Evolutionary conservation across 495 filamentous ascomycete species (phyloP).

Genomic region (Penicillium robsamsonii): DNA sequence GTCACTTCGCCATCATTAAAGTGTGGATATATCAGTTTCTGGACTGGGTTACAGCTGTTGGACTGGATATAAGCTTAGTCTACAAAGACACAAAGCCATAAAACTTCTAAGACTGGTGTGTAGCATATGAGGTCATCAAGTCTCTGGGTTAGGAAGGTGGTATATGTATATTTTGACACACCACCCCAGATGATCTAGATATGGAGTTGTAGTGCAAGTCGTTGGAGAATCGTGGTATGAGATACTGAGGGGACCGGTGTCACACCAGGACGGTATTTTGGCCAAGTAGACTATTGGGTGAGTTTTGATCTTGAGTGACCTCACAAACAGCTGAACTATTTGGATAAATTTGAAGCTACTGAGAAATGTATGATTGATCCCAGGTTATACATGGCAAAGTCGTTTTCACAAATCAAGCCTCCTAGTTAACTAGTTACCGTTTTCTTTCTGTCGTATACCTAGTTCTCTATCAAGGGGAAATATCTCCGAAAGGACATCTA

Average conservation of each 20-base stretch:
- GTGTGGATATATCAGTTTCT: not conserved
- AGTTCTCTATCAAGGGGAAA: no score
- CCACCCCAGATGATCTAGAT: not conserved
- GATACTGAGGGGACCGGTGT: not conserved
- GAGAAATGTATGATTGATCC: not conserved
- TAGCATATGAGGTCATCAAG: not conserved
- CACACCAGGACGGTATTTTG: not conserved
- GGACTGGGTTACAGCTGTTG: not conserved
- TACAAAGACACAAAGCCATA: not conserved
- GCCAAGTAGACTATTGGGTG: not conserved
- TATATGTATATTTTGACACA: not conserved
- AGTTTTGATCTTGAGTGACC: not conserved
- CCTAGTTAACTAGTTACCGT: no score
- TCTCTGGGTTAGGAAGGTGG: constrained; percentile 1
- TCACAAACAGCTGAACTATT: not conserved
- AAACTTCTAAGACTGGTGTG: not conserved
- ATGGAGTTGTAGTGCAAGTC: not conserved
- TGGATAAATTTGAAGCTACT: not conserved
- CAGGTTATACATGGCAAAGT: no score
- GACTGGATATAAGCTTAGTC: not conserved
- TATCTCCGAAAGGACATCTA: no score
- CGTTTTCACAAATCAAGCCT: no score
- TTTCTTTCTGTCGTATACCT: no score
- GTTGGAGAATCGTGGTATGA: not conserved
- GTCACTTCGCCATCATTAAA: not conserved